Conservation (phyloP, 345 rosid genomes). For the Dimocarpus longan region DNA sequence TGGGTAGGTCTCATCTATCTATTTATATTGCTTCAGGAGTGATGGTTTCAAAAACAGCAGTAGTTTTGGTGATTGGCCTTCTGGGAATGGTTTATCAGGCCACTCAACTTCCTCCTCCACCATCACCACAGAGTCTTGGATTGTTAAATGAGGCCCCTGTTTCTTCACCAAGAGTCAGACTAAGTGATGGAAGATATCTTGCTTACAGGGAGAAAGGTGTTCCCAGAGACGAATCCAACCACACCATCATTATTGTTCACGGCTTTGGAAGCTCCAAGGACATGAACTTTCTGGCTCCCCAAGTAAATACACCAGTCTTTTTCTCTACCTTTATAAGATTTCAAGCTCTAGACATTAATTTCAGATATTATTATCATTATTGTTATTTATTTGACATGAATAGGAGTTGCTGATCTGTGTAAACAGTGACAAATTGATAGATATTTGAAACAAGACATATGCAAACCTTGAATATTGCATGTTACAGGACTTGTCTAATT, state of each 20-base stretch:
- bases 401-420: not conserved
- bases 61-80: constrained; percentile 32
- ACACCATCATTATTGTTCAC: constrained; percentile 72
- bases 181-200: constrained; percentile 73
- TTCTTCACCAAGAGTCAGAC: constrained; percentile 52
- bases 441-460: not conserved
- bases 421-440: not conserved
- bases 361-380: not conserved
- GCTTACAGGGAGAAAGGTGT: constrained; percentile 85
- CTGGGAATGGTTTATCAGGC: constrained; percentile 49
- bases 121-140: not conserved
- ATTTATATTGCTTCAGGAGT: constrained; percentile 5
- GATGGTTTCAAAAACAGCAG: constrained; percentile 28
- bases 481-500: not conserved
- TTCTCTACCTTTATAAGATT: not conserved
- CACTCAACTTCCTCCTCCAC: constrained; percentile 29
- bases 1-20: constrained; percentile 2
- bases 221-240: constrained; percentile 55
- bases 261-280: constrained; percentile 98
- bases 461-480: not conserved
- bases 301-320: constrained; percentile 41
- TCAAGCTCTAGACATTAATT: too few relatives aligned
- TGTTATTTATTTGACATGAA: not conserved
- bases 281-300: constrained; percentile 76
- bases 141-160: constrained; percentile 31